A percentile compares a stretch with the other conserved stretches of the same genome.
phyloP scores from a whole-genome alignment of 108 stramenopile species.

The Conticribra guillardii region DNA sequence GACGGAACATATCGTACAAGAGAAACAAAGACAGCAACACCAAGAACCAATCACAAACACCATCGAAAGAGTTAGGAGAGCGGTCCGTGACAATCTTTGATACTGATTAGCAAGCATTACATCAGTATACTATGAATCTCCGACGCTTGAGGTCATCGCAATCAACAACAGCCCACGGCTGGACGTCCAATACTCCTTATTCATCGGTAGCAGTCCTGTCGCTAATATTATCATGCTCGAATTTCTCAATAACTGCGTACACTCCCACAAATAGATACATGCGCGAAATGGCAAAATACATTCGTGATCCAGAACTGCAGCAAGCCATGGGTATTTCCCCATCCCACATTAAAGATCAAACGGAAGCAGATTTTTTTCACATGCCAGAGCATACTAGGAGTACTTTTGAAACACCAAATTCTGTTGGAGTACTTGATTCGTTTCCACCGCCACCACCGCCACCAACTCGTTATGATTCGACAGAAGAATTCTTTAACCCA shows the following conservation, averaged over 20 bases:
- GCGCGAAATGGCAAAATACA: neutral
- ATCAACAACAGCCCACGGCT: neutral
- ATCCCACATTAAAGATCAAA: neutral
- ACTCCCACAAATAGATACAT: neutral
- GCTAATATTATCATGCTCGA: neutral
- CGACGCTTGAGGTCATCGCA: too few relatives aligned
- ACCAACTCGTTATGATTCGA: neutral
- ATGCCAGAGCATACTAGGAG: neutral
- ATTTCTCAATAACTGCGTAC: neutral
- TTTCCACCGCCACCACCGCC: neutral
- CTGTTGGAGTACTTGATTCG: neutral
- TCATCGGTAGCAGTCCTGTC: too few relatives aligned
- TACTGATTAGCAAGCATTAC: too few relatives aligned
- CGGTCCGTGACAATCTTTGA: too few relatives aligned
- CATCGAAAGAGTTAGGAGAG: too few relatives aligned
- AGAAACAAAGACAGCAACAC: too few relatives aligned
- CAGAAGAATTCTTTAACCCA: neutral
- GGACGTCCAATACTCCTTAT: neutral
- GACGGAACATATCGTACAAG: too few relatives aligned
- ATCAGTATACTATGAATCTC: too few relatives aligned
- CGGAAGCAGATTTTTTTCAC: neutral
- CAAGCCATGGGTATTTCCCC: neutral
- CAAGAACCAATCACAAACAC: too few relatives aligned
- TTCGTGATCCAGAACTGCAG: neutral
- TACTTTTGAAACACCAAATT: neutral